Evolutionary conservation across 2,329 filamentous ascomycete species (phyloP), one percentile per base, ranked within the genome.

Genomic region (Paracorniculantispora psalliotae): DNA sequence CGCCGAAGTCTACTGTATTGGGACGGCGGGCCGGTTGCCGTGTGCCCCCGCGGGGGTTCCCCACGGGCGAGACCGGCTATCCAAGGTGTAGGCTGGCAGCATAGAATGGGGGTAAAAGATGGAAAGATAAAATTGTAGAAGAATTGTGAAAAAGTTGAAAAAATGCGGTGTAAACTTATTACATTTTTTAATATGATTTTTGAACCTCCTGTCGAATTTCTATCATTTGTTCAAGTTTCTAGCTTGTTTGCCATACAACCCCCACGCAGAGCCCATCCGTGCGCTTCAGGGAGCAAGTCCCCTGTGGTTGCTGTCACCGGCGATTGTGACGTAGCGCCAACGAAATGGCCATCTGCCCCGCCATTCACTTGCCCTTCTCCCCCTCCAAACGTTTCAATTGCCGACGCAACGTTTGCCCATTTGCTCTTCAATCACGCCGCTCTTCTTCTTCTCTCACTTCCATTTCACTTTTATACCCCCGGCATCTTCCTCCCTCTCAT

Each of bases 1-100:
- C 53, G 53, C 53, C 53, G 53, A 57, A 17, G n/a, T 17, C 49
- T 57, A 30, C 53, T 49, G 21, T 9, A 57, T 49, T 49, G 33
- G 53, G 30, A 33, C 17, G 19, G 8, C 28, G n/a, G 39, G 51
- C 1, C 51, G 4, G 25, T 44, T 33, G 37, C 51, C 37, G 37
- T 33, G 30, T 33, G 30, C 30, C 30, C 30, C 30, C 30, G 30
- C 30, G 30, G 30, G 30, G 12, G 30, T 6, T 6, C 30, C 30
- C 30, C 30, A 33, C 30, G 12, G 37, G 37, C 37, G 37, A 15
- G 13, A 7, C 37, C 37, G 37, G 37, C 37, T 41, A 41, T 41
- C 37, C 12, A 41, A 41, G 12, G 37, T 17, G 4, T 6, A 41
- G 30, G n/a, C n/a, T n/a, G n/a, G n/a, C n/a, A n/a, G n/a, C n/a